These are phyloP conservation scores for Kappamyces sp. DNA, from an alignment of 192 early-diverging fungal genomes.

Conservation along the genomic window DNA sequence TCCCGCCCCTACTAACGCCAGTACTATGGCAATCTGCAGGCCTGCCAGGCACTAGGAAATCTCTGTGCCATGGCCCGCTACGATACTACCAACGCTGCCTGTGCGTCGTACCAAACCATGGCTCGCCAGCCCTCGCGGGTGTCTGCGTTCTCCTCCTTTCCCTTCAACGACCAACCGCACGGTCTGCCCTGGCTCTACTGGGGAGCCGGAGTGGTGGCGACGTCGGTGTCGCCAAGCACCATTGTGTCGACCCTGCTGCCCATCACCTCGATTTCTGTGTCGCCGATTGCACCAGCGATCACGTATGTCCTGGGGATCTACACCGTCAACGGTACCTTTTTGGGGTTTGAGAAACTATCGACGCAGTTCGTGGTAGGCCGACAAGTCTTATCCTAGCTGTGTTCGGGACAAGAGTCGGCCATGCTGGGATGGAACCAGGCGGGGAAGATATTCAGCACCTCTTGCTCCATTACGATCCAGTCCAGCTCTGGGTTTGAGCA, in stretches of 20 bases:
- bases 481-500: slow-evolving; percentile 14
- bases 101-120: slow-evolving; percentile 27
- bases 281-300: slow-evolving; percentile 13
- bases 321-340: slow-evolving; percentile 40
- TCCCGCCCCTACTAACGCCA: background rate
- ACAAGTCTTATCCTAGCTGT: background rate
- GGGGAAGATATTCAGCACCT: slow-evolving; percentile 28
- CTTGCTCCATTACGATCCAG: slow-evolving; percentile 32
- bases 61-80: slow-evolving; percentile 44
- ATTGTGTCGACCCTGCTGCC: slow-evolving; percentile 22
- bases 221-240: slow-evolving; percentile 16
- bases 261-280: slow-evolving; percentile 6
- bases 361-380: slow-evolving; percentile 21
- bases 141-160: slow-evolving; percentile 3
- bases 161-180: slow-evolving; percentile 16
- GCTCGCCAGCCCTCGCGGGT: slow-evolving; percentile 5
- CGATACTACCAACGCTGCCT: slow-evolving; percentile 25
- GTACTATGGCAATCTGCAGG: slow-evolving; percentile 20
- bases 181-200: slow-evolving; percentile 40
- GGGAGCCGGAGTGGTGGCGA: slow-evolving; percentile 11
- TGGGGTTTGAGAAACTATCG: slow-evolving; percentile 34
- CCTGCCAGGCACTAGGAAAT: slow-evolving; percentile 45
- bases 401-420: slow-evolving; percentile 6
- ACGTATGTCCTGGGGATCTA: slow-evolving; percentile 39
- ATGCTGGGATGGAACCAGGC: slow-evolving; percentile 24